Base-by-base conservation (phyloP, 495 filamentous ascomycete species). In the Immersiella caudata region DNA sequence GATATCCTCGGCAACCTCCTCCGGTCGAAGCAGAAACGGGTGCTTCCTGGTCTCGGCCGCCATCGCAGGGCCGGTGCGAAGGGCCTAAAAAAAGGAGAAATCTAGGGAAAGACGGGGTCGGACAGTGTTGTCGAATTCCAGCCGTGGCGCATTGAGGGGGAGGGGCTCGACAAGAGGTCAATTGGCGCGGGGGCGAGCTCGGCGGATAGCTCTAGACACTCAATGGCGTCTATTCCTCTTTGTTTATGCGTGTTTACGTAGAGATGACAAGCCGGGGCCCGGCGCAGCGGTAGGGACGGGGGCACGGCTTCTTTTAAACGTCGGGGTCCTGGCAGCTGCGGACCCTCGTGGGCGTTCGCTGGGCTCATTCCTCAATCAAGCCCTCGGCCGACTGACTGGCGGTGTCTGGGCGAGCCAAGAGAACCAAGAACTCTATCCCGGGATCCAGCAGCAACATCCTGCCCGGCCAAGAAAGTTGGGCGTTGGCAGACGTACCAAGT, bases 1-100 rank as follows among this genome's bases (percentile, higher is more conserved):
- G 21, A 88, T 76, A 59, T 82, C 74, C 24, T 79, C 74, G 25
- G 79, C 80, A 60, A 88, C 81, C 74, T 90, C 81, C 65, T 85
- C 74, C 58, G 78, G 68, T 8, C 82, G 69, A 20, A 85, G 75
- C 29, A 85, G 82, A 67, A 85, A 88, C 5, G 85, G 85, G 60
- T 85, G 85, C 51, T 77, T 78, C 27, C 78, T 75, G 70, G 79
- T 81, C 54, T 76, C 70, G 52, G 73, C 74, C 68, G 80, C 72
- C 81, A 84, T 84, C 61, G 68, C 52, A 69, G n/a, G 50, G 58
- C 36, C 22, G 8, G 29, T 5, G 46, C 25, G 61, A 0, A n/a
- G 68, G 36, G 25, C 16, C 26, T 20, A n/a, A n/a, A 54, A 25
- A 11, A 20, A 49, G 50, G 18, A 8, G 20, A 8, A 36, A 56